Evolutionary conservation across 176 grass and related monocot genomes (phyloP), one percentile per base, ranked within the genome.

Genomic region (Aegilops tauschii): DNA sequence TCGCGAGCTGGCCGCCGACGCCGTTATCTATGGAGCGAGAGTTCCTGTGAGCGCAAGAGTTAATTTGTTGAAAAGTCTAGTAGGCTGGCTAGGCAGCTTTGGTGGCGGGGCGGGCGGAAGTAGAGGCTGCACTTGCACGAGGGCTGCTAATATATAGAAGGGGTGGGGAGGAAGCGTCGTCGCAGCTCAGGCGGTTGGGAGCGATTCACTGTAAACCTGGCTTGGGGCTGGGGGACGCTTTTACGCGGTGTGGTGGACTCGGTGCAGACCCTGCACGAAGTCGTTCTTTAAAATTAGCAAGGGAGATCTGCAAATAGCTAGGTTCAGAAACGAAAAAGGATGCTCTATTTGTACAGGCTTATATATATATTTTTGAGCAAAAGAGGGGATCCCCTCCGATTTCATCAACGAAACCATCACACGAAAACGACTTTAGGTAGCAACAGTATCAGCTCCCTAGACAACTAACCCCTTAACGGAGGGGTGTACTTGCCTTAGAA

Each of bases 181-280:
- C 80, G 82, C 58, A 84, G 80, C 89, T 87, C 67, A 61, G 67
- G 29, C 7, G 44, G 21, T 65, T 84, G 88, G 45, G 47, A 54
- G 40, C 44, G 58, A 56, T 77, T 36, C 77, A 80, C 61, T 9
- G 78, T 81, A 21, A 65, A n/a, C 56, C 56, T 21, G 56, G 18
- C 25, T 16, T 29, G 12, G 76, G 3, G 76, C 20, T 37, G 3
- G 56, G 54, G 5, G 69, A 27, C 80, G 62, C 77, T 84, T 76
- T 49, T 49, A 91, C 90, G 90, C 90, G 90, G 82, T 56, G 6
- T 71, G 6, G 90, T 71, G 64, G 90, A 88, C 90, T 69, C 28
- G 70, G 29, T 12, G 5, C 50, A 9, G 36, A 76, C 61, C 85
- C 20, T 69, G 80, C 81, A 84, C 45, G 3, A 3, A 20, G 85